Evolutionary conservation across 2,329 filamentous ascomycete species (phyloP).

Genomic region (Knoxdaviesia capensis): DNA sequence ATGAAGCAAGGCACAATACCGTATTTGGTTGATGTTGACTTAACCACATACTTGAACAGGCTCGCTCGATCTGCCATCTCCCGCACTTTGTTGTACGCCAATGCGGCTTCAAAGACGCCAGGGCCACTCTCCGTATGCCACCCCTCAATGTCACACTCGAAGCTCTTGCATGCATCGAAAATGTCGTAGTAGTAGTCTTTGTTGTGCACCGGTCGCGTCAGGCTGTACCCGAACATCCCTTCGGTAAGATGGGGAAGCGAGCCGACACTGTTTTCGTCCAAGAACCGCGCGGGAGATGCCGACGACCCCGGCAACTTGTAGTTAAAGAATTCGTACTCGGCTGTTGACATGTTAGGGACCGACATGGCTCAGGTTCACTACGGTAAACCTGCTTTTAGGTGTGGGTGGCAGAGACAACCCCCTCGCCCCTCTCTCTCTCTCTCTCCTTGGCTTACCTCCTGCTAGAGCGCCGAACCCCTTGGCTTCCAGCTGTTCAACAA

Average conservation of each 20-base stretch:
- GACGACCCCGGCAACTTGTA: constrained; percentile 48
- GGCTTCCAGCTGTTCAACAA: constrained; percentile 44
- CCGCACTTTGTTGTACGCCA: constrained; percentile 74
- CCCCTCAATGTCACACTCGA: constrained; percentile 68
- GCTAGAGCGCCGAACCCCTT: constrained; percentile 71
- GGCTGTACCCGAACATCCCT: constrained; percentile 89
- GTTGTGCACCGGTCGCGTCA: constrained; percentile 74
- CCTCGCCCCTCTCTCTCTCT: too few relatives aligned
- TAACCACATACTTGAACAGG: constrained; percentile 81
- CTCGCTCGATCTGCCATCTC: constrained; percentile 84
- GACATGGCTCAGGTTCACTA: too few relatives aligned
- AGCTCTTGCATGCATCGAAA: constrained; percentile 59
- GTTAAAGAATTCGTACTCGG: constrained; percentile 90
- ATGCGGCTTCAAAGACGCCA: constrained; percentile 84
- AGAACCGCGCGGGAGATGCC: constrained; percentile 53
- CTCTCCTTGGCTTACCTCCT: constrained; percentile 41
- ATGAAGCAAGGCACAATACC: constrained; percentile 96
- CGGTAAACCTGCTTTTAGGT: not conserved
- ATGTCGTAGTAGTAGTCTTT: constrained; percentile 83
- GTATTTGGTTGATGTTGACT: constrained; percentile 68
- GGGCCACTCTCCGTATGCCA: constrained; percentile 94
- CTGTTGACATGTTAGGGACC: constrained; percentile 20
- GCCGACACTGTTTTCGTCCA: constrained; percentile 51
- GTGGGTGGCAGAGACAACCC: not conserved
- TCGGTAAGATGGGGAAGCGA: constrained; percentile 66